phyloP scores from a whole-genome alignment of 192 early-diverging fungal species.

The Coemansia sp. region DNA sequence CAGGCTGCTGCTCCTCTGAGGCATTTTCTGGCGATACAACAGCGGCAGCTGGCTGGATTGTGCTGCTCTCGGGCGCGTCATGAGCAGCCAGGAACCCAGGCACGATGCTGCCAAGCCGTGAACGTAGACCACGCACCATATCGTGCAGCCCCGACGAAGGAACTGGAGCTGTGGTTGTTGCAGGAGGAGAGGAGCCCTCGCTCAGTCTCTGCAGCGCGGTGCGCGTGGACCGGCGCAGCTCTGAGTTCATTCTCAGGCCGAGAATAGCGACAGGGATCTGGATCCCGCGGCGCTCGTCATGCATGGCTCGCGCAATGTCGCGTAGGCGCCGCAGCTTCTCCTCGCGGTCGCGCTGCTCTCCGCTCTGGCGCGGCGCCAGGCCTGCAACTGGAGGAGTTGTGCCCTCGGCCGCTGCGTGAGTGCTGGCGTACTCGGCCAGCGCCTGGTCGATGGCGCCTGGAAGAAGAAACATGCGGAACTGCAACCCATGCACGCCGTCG shows the following conservation, averaged over 20 bases:
- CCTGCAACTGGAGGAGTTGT: no score
- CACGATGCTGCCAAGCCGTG: constrained; percentile 2
- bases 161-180: neutral
- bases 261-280: constrained; percentile 34
- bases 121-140: neutral
- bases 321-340: constrained; percentile 36
- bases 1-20: constrained; percentile 10
- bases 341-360: constrained; percentile 17
- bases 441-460: constrained; percentile 44
- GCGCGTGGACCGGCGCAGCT: constrained; percentile 16
- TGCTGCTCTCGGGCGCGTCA: neutral
- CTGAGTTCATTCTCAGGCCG: constrained; percentile 27
- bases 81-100: neutral
- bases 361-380: no score
- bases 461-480: constrained; percentile 43
- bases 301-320: constrained; percentile 35
- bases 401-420: neutral
- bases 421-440: constrained; percentile 15
- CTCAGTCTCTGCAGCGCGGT: neutral
- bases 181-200: neutral
- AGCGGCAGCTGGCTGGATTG: constrained; percentile 1
- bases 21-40: neutral
- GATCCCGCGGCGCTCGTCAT: constrained; percentile 30
- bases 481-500: neutral
- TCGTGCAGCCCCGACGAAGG: neutral